Evolutionary conservation across 129 eudicot species (phyloP).

Genomic region (Flaveria trinervia): DNA sequence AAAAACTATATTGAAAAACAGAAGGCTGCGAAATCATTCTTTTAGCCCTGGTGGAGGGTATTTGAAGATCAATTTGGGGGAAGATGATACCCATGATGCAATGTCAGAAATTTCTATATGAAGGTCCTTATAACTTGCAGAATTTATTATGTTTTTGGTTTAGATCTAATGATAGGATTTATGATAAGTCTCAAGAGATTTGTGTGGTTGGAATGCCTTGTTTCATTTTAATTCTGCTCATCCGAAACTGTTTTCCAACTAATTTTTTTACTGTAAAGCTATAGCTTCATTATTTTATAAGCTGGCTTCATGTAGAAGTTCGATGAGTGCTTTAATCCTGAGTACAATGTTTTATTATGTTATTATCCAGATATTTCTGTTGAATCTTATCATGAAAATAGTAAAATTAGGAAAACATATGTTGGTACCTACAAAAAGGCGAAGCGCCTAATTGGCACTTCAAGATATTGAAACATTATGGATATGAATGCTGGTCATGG

Average conservation of each 20-base stretch:
- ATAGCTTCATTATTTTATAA: no score
- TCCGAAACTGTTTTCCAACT: no score
- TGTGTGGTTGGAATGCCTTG: no score
- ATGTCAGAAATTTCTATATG: not conserved
- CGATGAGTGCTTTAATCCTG: no score
- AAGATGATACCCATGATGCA: conserved; percentile 17
- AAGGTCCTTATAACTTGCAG: not conserved
- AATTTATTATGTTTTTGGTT: no score
- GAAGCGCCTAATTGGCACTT: conserved; percentile 56
- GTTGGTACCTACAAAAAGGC: conserved; percentile 51
- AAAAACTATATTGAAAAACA: conserved; percentile 44
- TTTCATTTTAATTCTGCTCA: no score
- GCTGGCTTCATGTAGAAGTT: no score
- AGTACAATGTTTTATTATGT: no score
- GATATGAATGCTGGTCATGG: conserved; percentile 96
- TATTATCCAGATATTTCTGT: conserved; percentile 52
- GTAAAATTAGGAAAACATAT: conserved; percentile 71
- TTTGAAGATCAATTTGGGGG: not conserved
- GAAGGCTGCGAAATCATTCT: conserved; percentile 39
- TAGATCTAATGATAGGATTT: no score
- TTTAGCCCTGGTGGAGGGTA: not conserved
- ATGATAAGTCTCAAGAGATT: no score
- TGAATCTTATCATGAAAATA: conserved; percentile 72
- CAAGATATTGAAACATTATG: conserved; percentile 87
- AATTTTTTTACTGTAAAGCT: no score